These are phyloP conservation scores for Dothidotthia symphoricarpi DNA, from an alignment of 2,329 filamentous ascomycete genomes.

Conservation along the genomic window DNA sequence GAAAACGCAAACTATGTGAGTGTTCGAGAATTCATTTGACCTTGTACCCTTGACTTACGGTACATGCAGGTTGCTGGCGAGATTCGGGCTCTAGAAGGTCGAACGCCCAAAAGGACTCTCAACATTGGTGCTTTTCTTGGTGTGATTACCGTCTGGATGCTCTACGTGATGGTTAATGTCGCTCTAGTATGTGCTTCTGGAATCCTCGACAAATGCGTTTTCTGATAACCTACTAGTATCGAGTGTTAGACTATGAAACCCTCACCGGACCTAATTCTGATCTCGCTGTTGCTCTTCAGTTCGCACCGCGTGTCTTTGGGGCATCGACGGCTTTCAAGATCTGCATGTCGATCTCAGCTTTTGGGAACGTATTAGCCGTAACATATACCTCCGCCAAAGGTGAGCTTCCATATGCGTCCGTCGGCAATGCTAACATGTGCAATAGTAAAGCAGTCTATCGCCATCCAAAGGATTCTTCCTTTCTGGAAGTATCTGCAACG, in stretches of 20 bases:
- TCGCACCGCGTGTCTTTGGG: constrained; percentile 8
- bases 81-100: constrained; percentile 5
- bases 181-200: constrained; percentile 32
- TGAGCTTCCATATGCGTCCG: neutral
- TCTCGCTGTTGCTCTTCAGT: constrained; percentile 4
- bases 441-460: constrained; percentile 12
- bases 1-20: constrained; percentile 44
- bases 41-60: constrained; percentile 2
- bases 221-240: constrained; percentile 1
- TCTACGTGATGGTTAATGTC: constrained; percentile 42
- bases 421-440: neutral
- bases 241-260: constrained; percentile 3
- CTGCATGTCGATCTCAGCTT: constrained; percentile 10
- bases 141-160: constrained; percentile 33
- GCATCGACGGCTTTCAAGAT: constrained; percentile 4
- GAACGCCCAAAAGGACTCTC: constrained; percentile 17
- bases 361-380: constrained; percentile 9
- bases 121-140: constrained; percentile 38
- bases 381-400: constrained; percentile 9
- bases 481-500: constrained; percentile 5
- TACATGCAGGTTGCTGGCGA: constrained; percentile 3
- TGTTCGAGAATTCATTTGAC: constrained; percentile 19
- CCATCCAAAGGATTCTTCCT: constrained; percentile 7
- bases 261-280: constrained; percentile 4
- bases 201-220: neutral